Base-by-base conservation (phyloP, 2,329 filamentous ascomycete species). In the Sclerotiophoma versabilis region DNA sequence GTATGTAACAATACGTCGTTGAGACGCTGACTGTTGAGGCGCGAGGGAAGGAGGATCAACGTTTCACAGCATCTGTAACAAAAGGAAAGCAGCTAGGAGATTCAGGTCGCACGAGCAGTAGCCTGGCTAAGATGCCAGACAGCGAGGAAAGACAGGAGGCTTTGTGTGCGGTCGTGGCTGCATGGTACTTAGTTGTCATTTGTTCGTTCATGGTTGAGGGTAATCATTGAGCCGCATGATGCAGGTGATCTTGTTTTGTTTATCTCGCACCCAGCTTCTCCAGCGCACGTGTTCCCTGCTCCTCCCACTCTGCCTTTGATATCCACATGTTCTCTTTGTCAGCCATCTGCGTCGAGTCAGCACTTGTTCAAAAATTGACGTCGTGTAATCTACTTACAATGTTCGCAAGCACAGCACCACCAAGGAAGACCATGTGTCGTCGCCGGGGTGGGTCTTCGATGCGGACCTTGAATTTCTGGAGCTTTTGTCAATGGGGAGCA, bases 321-420 rank as follows among this genome's bases (percentile, higher is more conserved):
- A 99, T 93, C 95, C 95, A 99, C 95, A 98, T 98, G 75, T 89
- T 90, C 76, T 97, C 92, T 81, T 97, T 98, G 79, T 98, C 93
- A 38, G 95, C 93, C 90, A 99, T 98, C 83, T 85, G 56, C 12
- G 23, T 23, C n/a, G 25, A 19, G 47, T 71, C 45, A 69, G 68
- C 10, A 42, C 17, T 15, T 47, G 22, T 26, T 19, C 26, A 4
- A 7, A 14, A 9, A 12, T 6, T 7, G n/a, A 20, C 14, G 8
- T 29, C n/a, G 9, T 15, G 27, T 17, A 6, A 25, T 45, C 37
- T 12, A 75, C 82, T 74, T 78, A 85, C 83, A 77, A 99, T 96
- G 75, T 98, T 98, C 67, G 95, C 95, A 69, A 99, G 81, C 59
- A 99, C 95, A 22, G 95, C 95, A 67, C 95, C 95, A 54, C 95